Base-by-base conservation (phyloP, 306 rosid genomes). In the Cicer arietinum region DNA sequence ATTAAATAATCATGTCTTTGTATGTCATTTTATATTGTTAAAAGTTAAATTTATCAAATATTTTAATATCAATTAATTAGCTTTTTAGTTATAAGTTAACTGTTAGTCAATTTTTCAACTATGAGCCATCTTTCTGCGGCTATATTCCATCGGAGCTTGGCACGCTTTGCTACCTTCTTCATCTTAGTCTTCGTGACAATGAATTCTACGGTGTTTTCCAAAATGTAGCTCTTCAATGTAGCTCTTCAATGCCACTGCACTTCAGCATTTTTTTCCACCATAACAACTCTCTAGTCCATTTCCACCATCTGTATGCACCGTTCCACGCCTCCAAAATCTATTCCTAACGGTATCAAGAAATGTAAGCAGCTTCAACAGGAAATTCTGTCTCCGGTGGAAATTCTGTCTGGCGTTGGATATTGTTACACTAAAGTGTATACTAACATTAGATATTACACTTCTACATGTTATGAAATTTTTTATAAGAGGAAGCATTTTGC, bases 81-180 rank as follows among this genome's bases (percentile, higher is more conserved):
- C 20, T 18, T 18, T 18, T 18, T 18, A 18, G 20, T 18, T 18
- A 18, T 18, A 18, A 14, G 16, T 14, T 14, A 14, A 0, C 16
- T 14, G 16, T 14, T 14, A 14, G 16, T 14, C 16, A 14, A 14
- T 14, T 14, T 14, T 14, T 14, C 16, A 14, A 14, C 16, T 14
- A 14, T 14, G 16, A 14, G 16, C 16, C 16, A 78, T 84, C 76
- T 13, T 91, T 95, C 58, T 86, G 88, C 8, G 99, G 98, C 1
- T 95, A 95, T 30, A 80, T 95, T 12, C 43, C 99, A 1, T 95
- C 99, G 6, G 99, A 92, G 82, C 95, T 95, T 1, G 98, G 98
- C 0, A 86, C 74, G 1, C 79, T 95, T 9, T 78, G 76, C 1
- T 92, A 79, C 46, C 98, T 92, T 71, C 96, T 97, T 22, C 95